Percentiles rank a stretch among this genome's conserved stretches.
Evolutionary conservation across 1,284 basidiomycete species (phyloP).

Genomic region (Trichosporon inkin): DNA sequence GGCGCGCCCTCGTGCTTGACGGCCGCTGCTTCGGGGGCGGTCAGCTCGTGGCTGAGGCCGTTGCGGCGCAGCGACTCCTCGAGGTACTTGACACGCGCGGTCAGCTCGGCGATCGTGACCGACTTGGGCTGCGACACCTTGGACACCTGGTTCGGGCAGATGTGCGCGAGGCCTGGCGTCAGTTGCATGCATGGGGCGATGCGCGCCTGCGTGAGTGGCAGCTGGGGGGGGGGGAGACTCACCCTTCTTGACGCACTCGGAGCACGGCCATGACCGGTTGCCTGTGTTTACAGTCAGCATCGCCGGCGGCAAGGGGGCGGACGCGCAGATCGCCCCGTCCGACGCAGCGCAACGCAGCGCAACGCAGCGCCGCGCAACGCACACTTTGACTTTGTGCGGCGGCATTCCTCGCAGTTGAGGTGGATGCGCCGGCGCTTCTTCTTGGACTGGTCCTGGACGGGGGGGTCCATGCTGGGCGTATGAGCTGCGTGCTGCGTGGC

Average conservation of each 20-base stretch:
- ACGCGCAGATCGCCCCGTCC: background rate
- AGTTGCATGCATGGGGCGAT: background rate
- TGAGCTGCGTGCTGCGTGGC: background rate
- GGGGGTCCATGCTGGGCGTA: conserved; percentile 1
- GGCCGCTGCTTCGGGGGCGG: background rate
- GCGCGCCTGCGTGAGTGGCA: too few species aligned
- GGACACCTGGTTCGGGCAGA: conserved; percentile 22
- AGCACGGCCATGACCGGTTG: conserved; percentile 24
- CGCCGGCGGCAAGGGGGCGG: background rate
- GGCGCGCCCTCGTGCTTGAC: background rate
- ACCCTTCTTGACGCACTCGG: conserved; percentile 25
- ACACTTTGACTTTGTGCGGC: conserved; percentile 26
- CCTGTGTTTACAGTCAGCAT: conserved; percentile 15
- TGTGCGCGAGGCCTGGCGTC: conserved; percentile 18
- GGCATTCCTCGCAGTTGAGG: conserved; percentile 25
- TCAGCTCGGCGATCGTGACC: conserved; percentile 22
- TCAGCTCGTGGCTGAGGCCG: conserved; percentile 16
- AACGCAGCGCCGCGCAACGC: background rate
- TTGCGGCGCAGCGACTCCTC: conserved; percentile 19
- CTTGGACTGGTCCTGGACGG: conserved; percentile 9
- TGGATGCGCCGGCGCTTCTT: conserved; percentile 22
- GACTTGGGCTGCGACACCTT: conserved; percentile 20
- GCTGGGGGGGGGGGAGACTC: background rate
- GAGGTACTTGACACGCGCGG: conserved; percentile 16
- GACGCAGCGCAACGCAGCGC: background rate